Percentiles rank a stretch among this genome's conserved stretches.
Conservation (phyloP, 495 filamentous ascomycete genomes). For the Copromyces sp. region DNA sequence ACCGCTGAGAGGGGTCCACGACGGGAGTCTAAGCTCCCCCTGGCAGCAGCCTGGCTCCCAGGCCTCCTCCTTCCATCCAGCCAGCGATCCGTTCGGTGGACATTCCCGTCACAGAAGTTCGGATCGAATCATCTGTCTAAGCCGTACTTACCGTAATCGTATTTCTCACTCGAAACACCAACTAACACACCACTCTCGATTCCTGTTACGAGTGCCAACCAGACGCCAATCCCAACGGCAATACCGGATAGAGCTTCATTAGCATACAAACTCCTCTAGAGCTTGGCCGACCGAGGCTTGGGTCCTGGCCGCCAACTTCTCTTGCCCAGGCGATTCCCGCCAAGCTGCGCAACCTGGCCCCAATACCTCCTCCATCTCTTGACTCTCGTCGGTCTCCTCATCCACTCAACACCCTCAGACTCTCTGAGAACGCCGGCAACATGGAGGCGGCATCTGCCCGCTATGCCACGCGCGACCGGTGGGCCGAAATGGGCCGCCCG, state of each 20-base stretch:
- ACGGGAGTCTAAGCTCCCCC: background rate
- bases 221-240: background rate
- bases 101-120: slow-evolving; percentile 1
- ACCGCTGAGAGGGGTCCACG: background rate
- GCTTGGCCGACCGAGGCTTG: background rate
- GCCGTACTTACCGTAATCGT: background rate
- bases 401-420: background rate
- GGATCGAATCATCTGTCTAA: background rate
- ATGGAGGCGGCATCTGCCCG: slow-evolving; percentile 95
- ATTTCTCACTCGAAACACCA: background rate
- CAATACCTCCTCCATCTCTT: background rate
- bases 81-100: slow-evolving; percentile 1
- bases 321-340: background rate
- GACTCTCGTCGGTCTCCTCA: background rate
- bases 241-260: background rate
- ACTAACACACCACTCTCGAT: background rate
- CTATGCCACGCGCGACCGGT: slow-evolving; percentile 92
- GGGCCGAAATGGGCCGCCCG: slow-evolving; percentile 69
- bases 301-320: background rate
- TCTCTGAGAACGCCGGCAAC: background rate
- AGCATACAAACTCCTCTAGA: background rate
- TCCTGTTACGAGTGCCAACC: background rate
- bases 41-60: background rate
- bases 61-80: slow-evolving; percentile 8
- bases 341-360: background rate